A percentile compares a stretch with the other conserved stretches of the same genome.
phyloP scores from a whole-genome alignment of 768 basidiomycete genomes.

The Xerocomus spinulosus region DNA sequence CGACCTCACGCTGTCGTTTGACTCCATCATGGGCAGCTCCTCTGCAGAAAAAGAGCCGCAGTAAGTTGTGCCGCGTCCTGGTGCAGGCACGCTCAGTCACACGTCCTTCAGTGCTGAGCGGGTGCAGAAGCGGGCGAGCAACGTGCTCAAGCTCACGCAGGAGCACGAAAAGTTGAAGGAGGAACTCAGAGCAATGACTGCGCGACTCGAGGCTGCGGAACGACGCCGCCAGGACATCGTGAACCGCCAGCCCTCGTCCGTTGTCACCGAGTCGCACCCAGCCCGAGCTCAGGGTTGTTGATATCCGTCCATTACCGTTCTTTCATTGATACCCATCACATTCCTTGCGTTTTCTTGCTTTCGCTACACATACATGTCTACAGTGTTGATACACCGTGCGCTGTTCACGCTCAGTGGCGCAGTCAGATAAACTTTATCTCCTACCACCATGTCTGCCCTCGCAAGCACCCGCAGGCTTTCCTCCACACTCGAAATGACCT shows the following conservation, averaged over 20 bases:
- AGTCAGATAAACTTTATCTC: conserved; percentile 17
- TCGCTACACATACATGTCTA: conserved; percentile 10
- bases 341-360: conserved; percentile 17
- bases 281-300: conserved; percentile 20
- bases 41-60: conserved; percentile 25
- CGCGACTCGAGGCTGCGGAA: conserved; percentile 71
- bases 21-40: conserved; percentile 38
- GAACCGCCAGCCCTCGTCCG: conserved; percentile 32
- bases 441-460: conserved; percentile 21
- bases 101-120: conserved; percentile 29
- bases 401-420: no score
- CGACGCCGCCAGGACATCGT: conserved; percentile 46
- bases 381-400: background rate
- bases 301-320: conserved; percentile 27
- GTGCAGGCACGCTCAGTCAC: conserved; percentile 31
- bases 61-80: conserved; percentile 41
- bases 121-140: conserved; percentile 68
- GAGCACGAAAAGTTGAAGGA: conserved; percentile 78
- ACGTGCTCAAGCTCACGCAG: conserved; percentile 69
- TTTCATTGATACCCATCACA: conserved; percentile 28
- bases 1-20: conserved; percentile 40
- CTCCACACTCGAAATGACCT: conserved; percentile 31
- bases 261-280: conserved; percentile 13
- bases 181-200: conserved; percentile 70
- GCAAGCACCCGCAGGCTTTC: conserved; percentile 22